A percentile compares a stretch with the other conserved stretches of the same genome.
phyloP scores from a whole-genome alignment of 441 rosid genomes.

The Rhodomyrtus psidioides region DNA sequence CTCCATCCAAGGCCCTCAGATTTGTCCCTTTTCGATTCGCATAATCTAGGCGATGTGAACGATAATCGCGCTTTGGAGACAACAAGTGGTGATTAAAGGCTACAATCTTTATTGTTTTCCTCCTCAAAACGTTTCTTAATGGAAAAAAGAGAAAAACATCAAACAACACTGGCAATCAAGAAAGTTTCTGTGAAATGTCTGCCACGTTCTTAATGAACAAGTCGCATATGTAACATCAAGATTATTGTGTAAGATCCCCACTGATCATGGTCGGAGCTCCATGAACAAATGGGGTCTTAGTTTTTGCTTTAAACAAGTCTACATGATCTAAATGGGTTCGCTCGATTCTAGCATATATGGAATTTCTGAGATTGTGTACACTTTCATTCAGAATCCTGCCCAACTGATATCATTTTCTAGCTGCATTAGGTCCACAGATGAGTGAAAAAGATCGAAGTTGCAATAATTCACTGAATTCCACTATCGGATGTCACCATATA shows the following conservation, averaged over 20 bases:
- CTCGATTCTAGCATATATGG: not conserved
- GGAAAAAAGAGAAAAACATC: not conserved
- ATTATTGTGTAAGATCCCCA: not conserved
- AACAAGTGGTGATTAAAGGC: not conserved
- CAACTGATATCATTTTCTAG: not conserved
- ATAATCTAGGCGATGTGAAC: not conserved
- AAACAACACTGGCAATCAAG: not conserved
- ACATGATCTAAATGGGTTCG: not conserved
- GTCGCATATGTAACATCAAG: not conserved
- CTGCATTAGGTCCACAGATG: not conserved
- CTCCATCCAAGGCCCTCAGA: not conserved
- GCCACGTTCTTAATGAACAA: not conserved
- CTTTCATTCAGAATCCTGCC: not conserved
- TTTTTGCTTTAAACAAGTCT: not conserved
- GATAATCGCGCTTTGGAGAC: not conserved
- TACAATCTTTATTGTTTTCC: not conserved
- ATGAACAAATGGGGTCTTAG: not conserved
- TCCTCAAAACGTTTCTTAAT: not conserved
- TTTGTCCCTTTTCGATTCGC: not conserved
- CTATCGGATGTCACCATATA: not conserved
- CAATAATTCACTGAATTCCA: not conserved
- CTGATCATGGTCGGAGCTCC: not conserved
- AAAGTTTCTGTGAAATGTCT: not conserved
- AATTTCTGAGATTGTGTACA: not conserved
- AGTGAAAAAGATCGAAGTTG: not conserved